Evolutionary conservation across 805 yeast species (phyloP), one percentile per base, ranked within the genome.

Genomic region (Monosporozyma aerobia): DNA sequence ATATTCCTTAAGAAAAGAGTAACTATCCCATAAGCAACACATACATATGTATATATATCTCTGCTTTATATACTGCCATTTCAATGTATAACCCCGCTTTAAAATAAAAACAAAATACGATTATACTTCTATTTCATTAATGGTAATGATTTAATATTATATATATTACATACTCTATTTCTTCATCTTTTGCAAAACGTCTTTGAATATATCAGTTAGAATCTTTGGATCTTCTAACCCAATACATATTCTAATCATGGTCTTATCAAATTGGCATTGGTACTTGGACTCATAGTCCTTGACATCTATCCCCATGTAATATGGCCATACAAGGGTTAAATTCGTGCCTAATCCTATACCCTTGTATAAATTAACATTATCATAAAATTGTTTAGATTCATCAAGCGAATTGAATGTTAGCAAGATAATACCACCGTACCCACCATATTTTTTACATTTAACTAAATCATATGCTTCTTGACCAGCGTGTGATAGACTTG

Each of bases 271-370:
- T 23, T 43, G 32, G 5, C 88, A 90, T 60, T 80, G 73, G 49
- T 78, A 87, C 23, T 87, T 83, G 62, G 82, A 89, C 54, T 87
- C 92, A 53, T 89, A 70, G 67, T 90, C 96, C 51, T 75, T 77
- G 67, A 81, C 88, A 47, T 51, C 47, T 29, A 32, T 19, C 7
- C 37, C 29, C 7, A 33, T 4, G 3, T 32, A 19, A 32, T 46
- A 35, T 32, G 97, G 97, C 65, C 95, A 90, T 5, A 90, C 90
- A 59, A 90, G 73, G 5, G 69, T 65, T 71, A 88, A 87, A 69
- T 87, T 90, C 0, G 96, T 88, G 11, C 97, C 97, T 58, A 90
- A 75, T 14, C 94, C 84, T 3, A 97, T 97, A 2, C 97, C 96
- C 70, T 90, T 90, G 47, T 59, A 58, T 10, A 67, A 43, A 1